A percentile compares a stretch with the other conserved stretches of the same genome.
phyloP scores from a whole-genome alignment of 75 land plant genomes.

The Selaginella moellendorffii region DNA sequence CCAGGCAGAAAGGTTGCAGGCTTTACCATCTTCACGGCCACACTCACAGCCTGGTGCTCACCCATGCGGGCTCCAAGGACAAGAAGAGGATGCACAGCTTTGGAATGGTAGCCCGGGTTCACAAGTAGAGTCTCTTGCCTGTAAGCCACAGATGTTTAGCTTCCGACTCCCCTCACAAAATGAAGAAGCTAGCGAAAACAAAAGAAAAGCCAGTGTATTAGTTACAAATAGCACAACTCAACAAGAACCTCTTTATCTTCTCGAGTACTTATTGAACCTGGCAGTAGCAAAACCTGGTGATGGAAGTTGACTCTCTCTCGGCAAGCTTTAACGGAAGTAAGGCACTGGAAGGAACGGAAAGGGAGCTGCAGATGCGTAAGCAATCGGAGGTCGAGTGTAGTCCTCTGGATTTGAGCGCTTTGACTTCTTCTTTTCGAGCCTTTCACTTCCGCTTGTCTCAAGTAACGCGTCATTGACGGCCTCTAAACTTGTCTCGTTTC shows the following conservation, averaged over 20 bases:
- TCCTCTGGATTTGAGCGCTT: background rate
- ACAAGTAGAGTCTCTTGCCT: background rate
- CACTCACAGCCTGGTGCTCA: background rate
- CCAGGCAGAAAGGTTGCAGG: background rate
- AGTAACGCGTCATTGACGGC: too few relatives aligned
- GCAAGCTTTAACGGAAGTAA: slow-evolving; percentile 7
- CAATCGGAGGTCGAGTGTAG: slow-evolving; percentile 48
- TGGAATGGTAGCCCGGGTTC: background rate
- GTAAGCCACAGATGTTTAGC: background rate
- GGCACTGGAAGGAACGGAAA: slow-evolving; percentile 91
- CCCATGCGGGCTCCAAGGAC: background rate
- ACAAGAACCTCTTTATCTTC: too few relatives aligned
- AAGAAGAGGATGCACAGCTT: background rate
- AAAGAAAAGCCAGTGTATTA: too few relatives aligned
- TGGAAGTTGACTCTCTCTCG: background rate
- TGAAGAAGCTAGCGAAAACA: background rate
- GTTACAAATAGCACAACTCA: too few relatives aligned
- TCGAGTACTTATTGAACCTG: too few relatives aligned
- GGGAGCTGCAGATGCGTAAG: slow-evolving; percentile 78
- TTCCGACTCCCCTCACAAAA: background rate
- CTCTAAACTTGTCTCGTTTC: too few relatives aligned
- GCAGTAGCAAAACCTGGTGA: too few relatives aligned
- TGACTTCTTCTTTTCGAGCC: slow-evolving; percentile 8
- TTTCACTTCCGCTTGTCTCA: too few relatives aligned
- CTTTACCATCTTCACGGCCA: slow-evolving; percentile 5